phyloP scores from a whole-genome alignment of 1,284 basidiomycete species.

The Ustilago curta region DNA sequence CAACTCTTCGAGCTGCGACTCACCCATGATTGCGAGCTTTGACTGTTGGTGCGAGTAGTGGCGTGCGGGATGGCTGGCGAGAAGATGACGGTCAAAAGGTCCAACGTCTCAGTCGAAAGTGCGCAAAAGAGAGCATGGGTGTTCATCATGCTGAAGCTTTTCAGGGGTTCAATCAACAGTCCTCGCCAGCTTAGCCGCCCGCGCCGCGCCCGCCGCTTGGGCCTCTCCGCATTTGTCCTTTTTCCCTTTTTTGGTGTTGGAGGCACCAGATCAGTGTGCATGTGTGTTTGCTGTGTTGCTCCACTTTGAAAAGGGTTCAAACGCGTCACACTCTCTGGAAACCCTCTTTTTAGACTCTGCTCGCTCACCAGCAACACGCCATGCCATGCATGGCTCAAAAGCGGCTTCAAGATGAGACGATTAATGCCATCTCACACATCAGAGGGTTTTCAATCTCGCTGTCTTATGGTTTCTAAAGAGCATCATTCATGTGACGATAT shows the following conservation, averaged over 20 bases:
- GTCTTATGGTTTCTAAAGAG: too few species aligned
- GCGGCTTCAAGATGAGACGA: background rate
- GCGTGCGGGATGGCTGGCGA: background rate
- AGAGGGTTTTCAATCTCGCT: too few species aligned
- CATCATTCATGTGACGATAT: too few species aligned
- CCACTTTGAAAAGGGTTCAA: background rate
- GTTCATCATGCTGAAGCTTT: background rate
- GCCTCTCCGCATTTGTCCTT: background rate
- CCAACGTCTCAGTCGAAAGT: too few species aligned
- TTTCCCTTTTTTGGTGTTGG: background rate
- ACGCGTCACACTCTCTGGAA: constrained; percentile 1
- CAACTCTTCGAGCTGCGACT: background rate
- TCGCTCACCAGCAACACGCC: background rate
- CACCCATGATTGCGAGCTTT: constrained; percentile 3
- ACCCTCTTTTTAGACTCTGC: constrained; percentile 1
- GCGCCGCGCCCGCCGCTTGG: constrained; percentile 1
- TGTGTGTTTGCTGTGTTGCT: background rate
- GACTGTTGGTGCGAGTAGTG: background rate
- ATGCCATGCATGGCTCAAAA: background rate
- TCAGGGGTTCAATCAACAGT: constrained; percentile 1
- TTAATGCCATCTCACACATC: background rate
- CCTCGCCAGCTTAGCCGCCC: background rate
- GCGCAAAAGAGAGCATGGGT: too few species aligned
- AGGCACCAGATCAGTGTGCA: background rate
- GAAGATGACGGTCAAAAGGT: background rate